Evolutionary conservation across 139 green algal genomes (phyloP).

Genomic region (Volvox africanus): DNA sequence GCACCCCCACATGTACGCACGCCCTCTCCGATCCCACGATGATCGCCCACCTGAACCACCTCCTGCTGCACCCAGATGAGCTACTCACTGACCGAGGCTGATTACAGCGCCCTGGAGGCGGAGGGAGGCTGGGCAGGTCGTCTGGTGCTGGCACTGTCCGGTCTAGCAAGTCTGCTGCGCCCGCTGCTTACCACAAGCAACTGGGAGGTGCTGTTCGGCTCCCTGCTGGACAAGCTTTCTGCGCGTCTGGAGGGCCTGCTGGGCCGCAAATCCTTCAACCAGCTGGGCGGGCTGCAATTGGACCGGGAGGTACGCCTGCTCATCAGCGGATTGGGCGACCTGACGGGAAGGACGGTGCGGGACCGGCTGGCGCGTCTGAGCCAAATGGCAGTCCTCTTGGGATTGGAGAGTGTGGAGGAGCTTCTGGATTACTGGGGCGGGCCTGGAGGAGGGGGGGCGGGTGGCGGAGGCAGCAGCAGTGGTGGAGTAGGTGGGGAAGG

Average conservation of each 20-base stretch:
- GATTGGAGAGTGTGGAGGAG: slow-evolving; percentile 88
- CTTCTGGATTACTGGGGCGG: slow-evolving; percentile 51
- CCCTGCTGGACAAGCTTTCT: slow-evolving; percentile 69
- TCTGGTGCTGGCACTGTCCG: slow-evolving; percentile 77
- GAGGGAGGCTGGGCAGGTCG: slow-evolving; percentile 82
- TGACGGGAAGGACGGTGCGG: slow-evolving; percentile 85
- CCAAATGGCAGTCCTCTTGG: slow-evolving; percentile 89
- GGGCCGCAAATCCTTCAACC: slow-evolving; percentile 91
- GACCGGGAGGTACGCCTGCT: slow-evolving; percentile 66
- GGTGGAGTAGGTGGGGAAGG: slow-evolving; percentile 56
- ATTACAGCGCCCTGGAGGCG: slow-evolving; percentile 77
- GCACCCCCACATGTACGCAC: no score
- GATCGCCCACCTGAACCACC: not conserved
- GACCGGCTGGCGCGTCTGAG: slow-evolving; percentile 94
- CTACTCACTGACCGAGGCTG: slow-evolving; percentile 86
- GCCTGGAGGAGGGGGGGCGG: slow-evolving; percentile 3
- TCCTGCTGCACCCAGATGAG: slow-evolving; percentile 44
- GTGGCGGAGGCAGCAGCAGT: slow-evolving; percentile 49
- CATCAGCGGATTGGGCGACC: slow-evolving; percentile 66
- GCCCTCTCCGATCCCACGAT: no score
- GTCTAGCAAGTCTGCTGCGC: slow-evolving; percentile 74
- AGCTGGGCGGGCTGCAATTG: slow-evolving; percentile 94
- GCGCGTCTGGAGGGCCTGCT: slow-evolving; percentile 87
- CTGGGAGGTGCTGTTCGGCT: slow-evolving; percentile 78
- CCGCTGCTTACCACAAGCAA: slow-evolving; percentile 81